Base-by-base conservation (phyloP, 306 rosid species). In the Castanea crenata region DNA sequence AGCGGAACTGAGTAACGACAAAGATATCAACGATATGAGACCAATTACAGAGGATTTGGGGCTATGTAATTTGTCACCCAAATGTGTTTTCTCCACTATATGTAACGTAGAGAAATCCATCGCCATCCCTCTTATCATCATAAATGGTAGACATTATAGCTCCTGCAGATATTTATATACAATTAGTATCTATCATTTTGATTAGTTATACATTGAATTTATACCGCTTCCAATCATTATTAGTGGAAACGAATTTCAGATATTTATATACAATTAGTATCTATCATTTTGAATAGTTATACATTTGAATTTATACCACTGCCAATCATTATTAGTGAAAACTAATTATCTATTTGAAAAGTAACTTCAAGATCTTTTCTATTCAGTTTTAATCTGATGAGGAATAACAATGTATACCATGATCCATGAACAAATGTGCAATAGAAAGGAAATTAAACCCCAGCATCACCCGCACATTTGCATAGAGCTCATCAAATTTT, bases 51-150 rank as follows among this genome's bases (percentile, higher is more conserved):
- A 68, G 20, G 14, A 68, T 19, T 6, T 38, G 15, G 6, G 52
- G 52, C 51, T 4, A 2, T 46, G 32, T 20, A n/a, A 20, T 32
- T 54, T 1, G 56, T 78, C 79, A 82, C 21, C 90, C 90, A 54
- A 87, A 68, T 68, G 72, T 68, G 72, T 68, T 68, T 68, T 68
- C 72, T 19, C 72, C 72, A 35, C 72, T 68, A 49, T 68, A 68
- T 34, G 72, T 49, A 13, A 71, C 74, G 7, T 59, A 52, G 49
- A 38, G 75, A 55, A 77, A 20, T 67, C 69, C 70, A 55, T 74
- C 76, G n/a, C 56, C 79, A 27, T 74, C 76, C 51, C 41, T 73
- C 51, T 55, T 56, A 55, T 74, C 70, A 11, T 65, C 52, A 10
- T 74, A 41, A 29, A 55, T 69, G 75, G 71, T 27, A 55, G 79